A percentile compares a stretch with the other conserved stretches of the same genome.
phyloP scores from a whole-genome alignment of 2,329 filamentous ascomycete genomes.

The Alternaria gansuensis region DNA sequence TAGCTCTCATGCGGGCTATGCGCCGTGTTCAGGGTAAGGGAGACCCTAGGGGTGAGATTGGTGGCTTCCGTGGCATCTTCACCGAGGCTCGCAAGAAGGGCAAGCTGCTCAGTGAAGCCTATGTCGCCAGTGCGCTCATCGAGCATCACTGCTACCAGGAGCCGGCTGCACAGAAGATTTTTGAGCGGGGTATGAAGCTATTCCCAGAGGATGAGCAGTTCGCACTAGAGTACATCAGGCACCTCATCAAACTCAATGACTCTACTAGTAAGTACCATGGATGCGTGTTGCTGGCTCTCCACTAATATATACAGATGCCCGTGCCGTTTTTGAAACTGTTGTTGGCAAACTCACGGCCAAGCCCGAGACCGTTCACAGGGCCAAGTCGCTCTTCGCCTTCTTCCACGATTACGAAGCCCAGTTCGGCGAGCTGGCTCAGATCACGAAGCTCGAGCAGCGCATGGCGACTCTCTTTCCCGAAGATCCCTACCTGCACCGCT shows the following conservation, averaged over 20 bases:
- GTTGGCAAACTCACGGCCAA: constrained; percentile 83
- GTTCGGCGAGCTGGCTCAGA: constrained; percentile 90
- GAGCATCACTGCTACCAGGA: constrained; percentile 98
- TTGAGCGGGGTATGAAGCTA: constrained; percentile 89
- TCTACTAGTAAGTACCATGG: constrained; percentile 75
- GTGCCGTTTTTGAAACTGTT: constrained; percentile 94
- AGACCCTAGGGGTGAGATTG: constrained; percentile 66
- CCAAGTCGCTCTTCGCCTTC: constrained; percentile 86
- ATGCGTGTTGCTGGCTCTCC: neutral
- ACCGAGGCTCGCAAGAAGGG: constrained; percentile 86
- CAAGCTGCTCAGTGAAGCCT: constrained; percentile 91
- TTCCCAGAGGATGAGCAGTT: constrained; percentile 95
- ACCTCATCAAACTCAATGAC: constrained; percentile 90
- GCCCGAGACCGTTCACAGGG: constrained; percentile 74
- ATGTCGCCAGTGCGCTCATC: constrained; percentile 89
- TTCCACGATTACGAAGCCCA: constrained; percentile 96
- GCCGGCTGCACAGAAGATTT: constrained; percentile 89
- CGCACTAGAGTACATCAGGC: constrained; percentile 94
- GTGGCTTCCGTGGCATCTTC: constrained; percentile 86
- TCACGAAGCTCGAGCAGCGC: constrained; percentile 87
- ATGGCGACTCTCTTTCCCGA: constrained; percentile 95
- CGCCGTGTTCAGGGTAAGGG: constrained; percentile 89
- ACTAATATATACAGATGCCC: constrained; percentile 71
- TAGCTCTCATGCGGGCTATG: constrained; percentile 91
- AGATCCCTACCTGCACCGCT: constrained; percentile 78